A percentile compares a stretch with the other conserved stretches of the same genome.
Conservation (phyloP, 1,284 basidiomycete genomes). For the Fistulinella cinereoalba region DNA sequence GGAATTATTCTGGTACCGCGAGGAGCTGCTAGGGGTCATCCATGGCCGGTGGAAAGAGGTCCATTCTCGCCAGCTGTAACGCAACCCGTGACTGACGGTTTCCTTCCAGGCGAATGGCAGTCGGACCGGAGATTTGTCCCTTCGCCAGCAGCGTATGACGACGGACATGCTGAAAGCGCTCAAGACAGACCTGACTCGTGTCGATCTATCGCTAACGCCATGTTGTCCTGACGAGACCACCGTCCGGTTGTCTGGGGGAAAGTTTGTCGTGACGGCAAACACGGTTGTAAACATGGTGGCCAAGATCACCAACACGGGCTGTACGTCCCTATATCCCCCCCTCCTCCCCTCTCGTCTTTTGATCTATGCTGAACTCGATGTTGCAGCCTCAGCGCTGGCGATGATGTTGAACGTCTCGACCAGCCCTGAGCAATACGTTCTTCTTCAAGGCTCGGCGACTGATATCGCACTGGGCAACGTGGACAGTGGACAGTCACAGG, state of each 20-base stretch:
- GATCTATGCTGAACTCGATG: conserved; percentile 4
- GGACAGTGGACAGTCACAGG: conserved; percentile 48
- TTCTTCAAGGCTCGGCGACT: conserved; percentile 65
- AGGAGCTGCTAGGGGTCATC: conserved; percentile 73
- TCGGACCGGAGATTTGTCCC: conserved; percentile 70
- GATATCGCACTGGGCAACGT: conserved; percentile 60
- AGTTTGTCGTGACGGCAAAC: conserved; percentile 49
- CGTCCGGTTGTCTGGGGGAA: conserved; percentile 34
- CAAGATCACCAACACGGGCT: conserved; percentile 57
- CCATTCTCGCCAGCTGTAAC: conserved; percentile 1
- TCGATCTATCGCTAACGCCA: conserved; percentile 55
- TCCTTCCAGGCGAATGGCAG: conserved; percentile 63
- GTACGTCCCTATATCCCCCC: conserved; percentile 34
- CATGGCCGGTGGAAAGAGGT: conserved; percentile 84
- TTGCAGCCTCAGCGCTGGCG: conserved; percentile 46
- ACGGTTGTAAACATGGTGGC: conserved; percentile 57
- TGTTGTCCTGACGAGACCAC: conserved; percentile 33
- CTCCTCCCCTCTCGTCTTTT: background rate
- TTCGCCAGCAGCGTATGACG: conserved; percentile 75
- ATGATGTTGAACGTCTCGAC: conserved; percentile 54
- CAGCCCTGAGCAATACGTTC: conserved; percentile 60
- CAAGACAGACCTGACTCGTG: conserved; percentile 57
- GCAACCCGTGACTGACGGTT: conserved; percentile 4
- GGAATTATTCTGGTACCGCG: conserved; percentile 92
- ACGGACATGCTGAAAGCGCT: conserved; percentile 73